Conservation (phyloP, 1,284 basidiomycete genomes). For the Pascua sp. region DNA sequence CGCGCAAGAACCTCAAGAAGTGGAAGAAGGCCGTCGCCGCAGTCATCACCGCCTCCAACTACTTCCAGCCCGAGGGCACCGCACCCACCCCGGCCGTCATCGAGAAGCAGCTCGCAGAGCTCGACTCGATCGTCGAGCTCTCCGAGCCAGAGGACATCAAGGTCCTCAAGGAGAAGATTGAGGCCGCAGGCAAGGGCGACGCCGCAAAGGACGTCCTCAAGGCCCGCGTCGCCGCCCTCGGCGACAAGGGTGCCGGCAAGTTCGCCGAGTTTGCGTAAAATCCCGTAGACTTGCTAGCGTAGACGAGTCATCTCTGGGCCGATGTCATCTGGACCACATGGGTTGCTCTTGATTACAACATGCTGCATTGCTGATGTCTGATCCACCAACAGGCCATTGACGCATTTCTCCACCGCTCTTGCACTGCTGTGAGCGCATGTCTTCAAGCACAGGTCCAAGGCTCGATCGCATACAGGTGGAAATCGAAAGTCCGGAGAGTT, state of each 20-base stretch:
- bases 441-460: too few relatives aligned
- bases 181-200: constrained; percentile 51
- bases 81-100: constrained; percentile 51
- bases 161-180: constrained; percentile 54
- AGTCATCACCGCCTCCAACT: constrained; percentile 56
- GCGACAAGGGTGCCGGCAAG: constrained; percentile 49
- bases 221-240: constrained; percentile 35
- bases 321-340: too few relatives aligned
- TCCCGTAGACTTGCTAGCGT: too few relatives aligned
- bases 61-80: constrained; percentile 55
- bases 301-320: too few relatives aligned
- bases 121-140: constrained; percentile 54
- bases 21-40: constrained; percentile 54
- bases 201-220: constrained; percentile 46
- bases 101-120: constrained; percentile 57
- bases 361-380: too few relatives aligned
- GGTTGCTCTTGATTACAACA: too few relatives aligned
- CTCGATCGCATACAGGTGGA: too few relatives aligned
- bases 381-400: too few relatives aligned
- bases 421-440: too few relatives aligned
- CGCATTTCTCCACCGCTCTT: too few relatives aligned
- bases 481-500: too few relatives aligned
- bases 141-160: constrained; percentile 56
- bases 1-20: constrained; percentile 56
- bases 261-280: constrained; percentile 53